A percentile compares a stretch with the other conserved stretches of the same genome.
phyloP scores from a whole-genome alignment of 495 filamentous ascomycete genomes.

The Neurospora tetrasperma region DNA sequence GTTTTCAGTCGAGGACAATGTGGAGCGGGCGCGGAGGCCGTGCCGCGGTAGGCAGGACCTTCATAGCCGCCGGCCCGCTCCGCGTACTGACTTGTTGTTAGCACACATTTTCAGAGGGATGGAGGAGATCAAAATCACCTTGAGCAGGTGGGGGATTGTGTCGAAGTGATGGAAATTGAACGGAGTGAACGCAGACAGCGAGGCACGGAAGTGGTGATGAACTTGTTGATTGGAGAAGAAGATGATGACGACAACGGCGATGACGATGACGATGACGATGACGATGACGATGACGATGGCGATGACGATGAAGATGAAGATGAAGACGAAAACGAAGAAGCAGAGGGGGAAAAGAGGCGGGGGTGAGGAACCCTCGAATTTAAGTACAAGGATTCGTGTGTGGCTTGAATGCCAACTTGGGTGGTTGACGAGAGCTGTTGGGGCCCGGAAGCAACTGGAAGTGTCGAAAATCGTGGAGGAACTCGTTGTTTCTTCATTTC shows the following conservation, averaged over 20 bases:
- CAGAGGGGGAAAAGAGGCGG: not conserved
- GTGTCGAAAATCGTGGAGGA: not conserved
- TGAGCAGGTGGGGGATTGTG: not conserved
- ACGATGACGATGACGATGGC: not conserved
- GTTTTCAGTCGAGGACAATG: not conserved
- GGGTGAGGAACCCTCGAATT: not conserved
- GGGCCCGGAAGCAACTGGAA: not conserved
- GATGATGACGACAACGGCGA: not conserved
- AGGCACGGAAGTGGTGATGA: not conserved
- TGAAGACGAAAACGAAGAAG: not conserved
- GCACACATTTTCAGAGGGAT: not conserved
- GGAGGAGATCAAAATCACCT: not conserved
- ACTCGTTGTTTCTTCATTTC: not conserved
- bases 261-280: not conserved
- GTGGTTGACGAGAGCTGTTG: not conserved
- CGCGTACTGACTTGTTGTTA: not conserved
- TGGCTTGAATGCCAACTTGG: not conserved
- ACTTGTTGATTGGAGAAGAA: not conserved
- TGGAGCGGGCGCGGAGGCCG: not conserved
- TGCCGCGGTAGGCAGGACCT: not conserved
- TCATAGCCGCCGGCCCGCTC: not conserved
- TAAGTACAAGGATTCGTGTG: not conserved
- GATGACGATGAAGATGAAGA: not conserved
- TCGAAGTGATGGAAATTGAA: not conserved
- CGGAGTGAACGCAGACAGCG: not conserved